Base-by-base conservation (phyloP, 75 land plant genomes). In the Sequoia sempervirens region DNA sequence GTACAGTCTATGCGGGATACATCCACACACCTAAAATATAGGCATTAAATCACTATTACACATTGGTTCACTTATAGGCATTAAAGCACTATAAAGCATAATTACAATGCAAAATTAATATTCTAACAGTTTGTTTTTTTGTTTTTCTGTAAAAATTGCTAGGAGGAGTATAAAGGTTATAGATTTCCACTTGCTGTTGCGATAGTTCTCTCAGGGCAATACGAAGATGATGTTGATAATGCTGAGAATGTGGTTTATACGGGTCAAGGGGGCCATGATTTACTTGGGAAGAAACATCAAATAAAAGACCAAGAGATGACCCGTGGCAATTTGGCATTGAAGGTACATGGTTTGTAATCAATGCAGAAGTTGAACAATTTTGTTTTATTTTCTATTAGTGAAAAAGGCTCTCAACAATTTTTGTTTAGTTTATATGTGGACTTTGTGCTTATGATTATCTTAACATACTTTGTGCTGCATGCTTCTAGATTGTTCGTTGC, bases 221-320 rank as follows among this genome's bases (percentile, higher is more conserved):
- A 96, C 89, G 98, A 96, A 84, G 98, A 96, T 87, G 98, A 96
- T 74, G 58, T 92, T 36, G 98, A 96, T 81, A 92, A 95, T 73
- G 82, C 85, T 1, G 92, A 95, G n/a, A 93, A 91, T 80, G 87
- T 96, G 26, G 85, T 90, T 0, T 96, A 96, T 75, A 96, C 98
- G 46, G 98, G 98, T 76, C 95, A 96, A 85, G 98, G 98, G 23
- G 98, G 98, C 5, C 89, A 96, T 69, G 70, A 96, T 87, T 83
- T 95, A 30, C 86, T 88, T 34, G 97, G 98, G 12, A 80, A 89
- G 18, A 89, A 90, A 52, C 85, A 87, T 11, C 98, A 96, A 83
- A 82, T 88, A 11, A 56, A 47, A 30, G 95, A 96, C 83, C 98
- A 96, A 84, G 82, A 76, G 50, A 84, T 95, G 92, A 58, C 26